These are phyloP conservation scores for Apophysomyces sp. DNA, from an alignment of 371 early-diverging fungal genomes.

Conservation along the genomic window DNA sequence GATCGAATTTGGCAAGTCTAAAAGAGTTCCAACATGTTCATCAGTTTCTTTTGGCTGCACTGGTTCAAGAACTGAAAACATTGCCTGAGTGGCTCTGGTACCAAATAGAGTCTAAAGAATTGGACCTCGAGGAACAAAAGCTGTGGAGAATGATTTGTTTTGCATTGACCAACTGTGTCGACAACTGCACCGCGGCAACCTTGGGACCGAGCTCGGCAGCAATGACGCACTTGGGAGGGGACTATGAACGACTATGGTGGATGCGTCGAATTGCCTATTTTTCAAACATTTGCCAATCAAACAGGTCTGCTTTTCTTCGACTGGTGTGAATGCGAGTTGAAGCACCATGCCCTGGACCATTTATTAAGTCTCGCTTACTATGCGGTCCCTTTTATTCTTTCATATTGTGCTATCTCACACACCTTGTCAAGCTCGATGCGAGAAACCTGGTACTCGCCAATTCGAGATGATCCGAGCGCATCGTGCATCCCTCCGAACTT, in stretches of 20 bases:
- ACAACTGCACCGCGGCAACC: background rate
- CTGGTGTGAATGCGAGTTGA: no score
- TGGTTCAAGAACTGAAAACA: constrained; percentile 5
- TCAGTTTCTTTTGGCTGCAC: constrained; percentile 7
- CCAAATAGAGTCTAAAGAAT: background rate
- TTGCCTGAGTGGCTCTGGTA: constrained; percentile 1
- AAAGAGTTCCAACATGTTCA: background rate
- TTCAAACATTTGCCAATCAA: no score
- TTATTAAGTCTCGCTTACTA: no score
- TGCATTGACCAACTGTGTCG: constrained; percentile 1
- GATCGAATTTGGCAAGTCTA: background rate
- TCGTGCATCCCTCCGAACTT: no score
- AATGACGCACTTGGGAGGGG: background rate
- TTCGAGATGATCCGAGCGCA: no score
- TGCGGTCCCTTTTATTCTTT: no score
- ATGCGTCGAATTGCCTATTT: no score
- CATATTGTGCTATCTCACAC: no score
- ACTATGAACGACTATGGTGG: background rate
- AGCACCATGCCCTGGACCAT: no score
- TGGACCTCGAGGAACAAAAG: background rate
- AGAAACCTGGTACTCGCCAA: no score
- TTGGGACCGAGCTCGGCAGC: background rate
- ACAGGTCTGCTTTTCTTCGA: no score
- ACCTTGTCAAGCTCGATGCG: no score
- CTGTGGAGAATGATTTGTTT: background rate